Conservation (phyloP, 2,329 filamentous ascomycete species). For the Sporothrix variecibatus region DNA sequence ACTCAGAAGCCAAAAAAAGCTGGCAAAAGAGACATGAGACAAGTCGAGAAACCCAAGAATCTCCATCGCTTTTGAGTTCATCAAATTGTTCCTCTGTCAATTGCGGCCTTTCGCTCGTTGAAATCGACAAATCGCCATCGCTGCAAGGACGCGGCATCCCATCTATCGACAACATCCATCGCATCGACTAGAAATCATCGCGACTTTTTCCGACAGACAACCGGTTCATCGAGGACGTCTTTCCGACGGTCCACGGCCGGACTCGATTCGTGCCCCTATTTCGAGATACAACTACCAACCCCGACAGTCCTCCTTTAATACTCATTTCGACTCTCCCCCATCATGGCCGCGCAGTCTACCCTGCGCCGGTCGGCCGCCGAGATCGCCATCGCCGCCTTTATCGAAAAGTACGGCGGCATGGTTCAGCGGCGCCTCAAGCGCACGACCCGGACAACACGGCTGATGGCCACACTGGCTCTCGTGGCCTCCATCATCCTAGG, state of each 20-base stretch:
- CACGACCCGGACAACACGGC: conserved; percentile 69
- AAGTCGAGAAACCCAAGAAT: background rate
- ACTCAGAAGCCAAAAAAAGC: background rate
- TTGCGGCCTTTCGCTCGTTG: background rate
- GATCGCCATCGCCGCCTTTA: conserved; percentile 65
- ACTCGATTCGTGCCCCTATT: conserved; percentile 7
- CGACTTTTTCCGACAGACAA: background rate
- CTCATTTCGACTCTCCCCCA: background rate
- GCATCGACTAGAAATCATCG: background rate
- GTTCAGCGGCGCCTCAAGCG: conserved; percentile 58
- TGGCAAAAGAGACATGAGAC: background rate
- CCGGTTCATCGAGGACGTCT: background rate
- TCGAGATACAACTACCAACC: background rate
- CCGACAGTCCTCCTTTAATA: background rate
- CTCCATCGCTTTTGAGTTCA: background rate
- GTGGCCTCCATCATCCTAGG: conserved; percentile 75
- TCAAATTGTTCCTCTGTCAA: background rate
- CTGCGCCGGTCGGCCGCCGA: conserved; percentile 66
- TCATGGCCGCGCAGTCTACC: conserved; percentile 87
- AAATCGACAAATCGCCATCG: background rate
- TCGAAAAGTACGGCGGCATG: conserved; percentile 59
- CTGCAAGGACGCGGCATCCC: background rate
- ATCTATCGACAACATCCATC: background rate
- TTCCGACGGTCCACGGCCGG: conserved; percentile 2
- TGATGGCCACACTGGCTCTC: conserved; percentile 75